A percentile compares a stretch with the other conserved stretches of the same genome.
Conservation (phyloP, 129 eudicot species). For the Flaveria robusta region DNA sequence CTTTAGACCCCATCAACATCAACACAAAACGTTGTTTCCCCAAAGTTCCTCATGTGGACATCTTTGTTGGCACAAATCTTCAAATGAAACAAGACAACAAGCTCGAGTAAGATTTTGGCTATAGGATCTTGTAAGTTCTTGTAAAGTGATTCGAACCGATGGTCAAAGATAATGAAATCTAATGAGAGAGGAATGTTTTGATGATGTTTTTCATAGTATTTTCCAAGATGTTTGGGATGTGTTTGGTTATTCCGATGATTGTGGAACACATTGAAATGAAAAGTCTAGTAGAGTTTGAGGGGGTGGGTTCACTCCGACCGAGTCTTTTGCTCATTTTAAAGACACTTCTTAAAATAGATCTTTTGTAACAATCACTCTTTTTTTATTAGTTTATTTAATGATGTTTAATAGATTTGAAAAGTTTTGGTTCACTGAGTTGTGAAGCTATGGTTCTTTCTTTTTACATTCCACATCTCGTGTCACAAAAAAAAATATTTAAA, state of each 20-base stretch:
- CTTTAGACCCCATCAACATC: constrained; percentile 57
- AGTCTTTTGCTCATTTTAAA: constrained; percentile 23
- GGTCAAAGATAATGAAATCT: neutral
- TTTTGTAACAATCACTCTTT: neutral
- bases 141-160: neutral
- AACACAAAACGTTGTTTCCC: neutral
- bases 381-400: no score
- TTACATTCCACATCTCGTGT: no score
- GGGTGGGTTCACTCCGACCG: constrained; percentile 35
- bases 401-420: no score
- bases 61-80: neutral
- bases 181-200: constrained; percentile 12
- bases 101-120: neutral
- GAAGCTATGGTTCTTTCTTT: no score
- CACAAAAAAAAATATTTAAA: no score
- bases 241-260: constrained; percentile 24
- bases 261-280: constrained; percentile 24
- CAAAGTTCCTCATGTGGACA: constrained; percentile 27
- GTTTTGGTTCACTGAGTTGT: no score
- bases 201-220: constrained; percentile 10
- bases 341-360: constrained; percentile 22
- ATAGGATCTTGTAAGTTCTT: neutral
- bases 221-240: constrained; percentile 30
- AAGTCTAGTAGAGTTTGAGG: constrained; percentile 31
- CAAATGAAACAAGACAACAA: neutral